Percentiles rank a stretch among this genome's conserved stretches.
phyloP scores from a whole-genome alignment of 176 grass and related monocot species.

The Raddia guianensis region DNA sequence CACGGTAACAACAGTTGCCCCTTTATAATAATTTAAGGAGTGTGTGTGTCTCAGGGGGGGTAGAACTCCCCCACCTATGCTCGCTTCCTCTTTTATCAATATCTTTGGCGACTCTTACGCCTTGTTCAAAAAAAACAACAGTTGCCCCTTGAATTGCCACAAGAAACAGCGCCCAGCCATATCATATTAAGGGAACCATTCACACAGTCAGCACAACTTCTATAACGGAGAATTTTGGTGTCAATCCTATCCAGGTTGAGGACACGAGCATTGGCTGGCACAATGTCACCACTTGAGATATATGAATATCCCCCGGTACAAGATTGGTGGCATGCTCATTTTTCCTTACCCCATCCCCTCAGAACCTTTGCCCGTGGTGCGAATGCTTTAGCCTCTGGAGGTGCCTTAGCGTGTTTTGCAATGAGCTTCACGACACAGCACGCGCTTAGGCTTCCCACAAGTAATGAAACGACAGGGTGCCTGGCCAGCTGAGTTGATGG shows the following conservation, averaged over 20 bases:
- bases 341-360: constrained; percentile 18
- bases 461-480: no score
- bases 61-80: no score
- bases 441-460: no score
- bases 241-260: not conserved
- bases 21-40: no score
- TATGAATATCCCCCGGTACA: constrained; percentile 11
- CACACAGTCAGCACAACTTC: not conserved
- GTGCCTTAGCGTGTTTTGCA: not conserved
- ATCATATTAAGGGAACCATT: not conserved
- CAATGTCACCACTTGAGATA: constrained; percentile 23
- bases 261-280: constrained; percentile 10
- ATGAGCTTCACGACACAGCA: not conserved
- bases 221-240: not conserved
- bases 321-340: constrained; percentile 10
- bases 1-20: not conserved
- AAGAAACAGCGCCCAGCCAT: not conserved
- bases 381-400: not conserved
- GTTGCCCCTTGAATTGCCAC: not conserved
- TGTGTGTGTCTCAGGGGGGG: no score
- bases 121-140: no score
- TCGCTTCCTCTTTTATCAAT: no score
- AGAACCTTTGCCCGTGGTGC: not conserved
- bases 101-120: no score
- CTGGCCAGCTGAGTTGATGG: no score